phyloP scores from a whole-genome alignment of 352 stramenopile species.

The Phytophthora pini region DNA sequence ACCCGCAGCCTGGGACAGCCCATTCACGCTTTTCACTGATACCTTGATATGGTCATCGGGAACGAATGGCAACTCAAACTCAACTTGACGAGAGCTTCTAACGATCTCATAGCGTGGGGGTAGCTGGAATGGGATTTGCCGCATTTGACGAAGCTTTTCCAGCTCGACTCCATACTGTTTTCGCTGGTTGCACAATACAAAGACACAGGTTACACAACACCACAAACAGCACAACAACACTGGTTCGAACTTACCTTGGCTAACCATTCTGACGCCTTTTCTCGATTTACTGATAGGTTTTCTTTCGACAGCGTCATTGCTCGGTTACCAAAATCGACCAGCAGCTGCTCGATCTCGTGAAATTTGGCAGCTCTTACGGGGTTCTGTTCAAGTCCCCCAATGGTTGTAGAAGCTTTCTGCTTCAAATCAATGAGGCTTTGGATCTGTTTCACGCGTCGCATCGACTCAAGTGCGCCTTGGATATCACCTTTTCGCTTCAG shows the following conservation, averaged over 20 bases:
- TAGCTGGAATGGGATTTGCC: slow-evolving; percentile 53
- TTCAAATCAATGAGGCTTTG: slow-evolving; percentile 67
- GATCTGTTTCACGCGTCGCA: slow-evolving; percentile 79
- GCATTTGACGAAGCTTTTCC: slow-evolving; percentile 56
- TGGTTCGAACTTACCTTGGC: slow-evolving; percentile 44
- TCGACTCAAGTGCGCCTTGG: slow-evolving; percentile 62
- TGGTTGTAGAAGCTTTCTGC: slow-evolving; percentile 17
- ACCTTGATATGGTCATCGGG: slow-evolving; percentile 63
- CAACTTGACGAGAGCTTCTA: slow-evolving; percentile 42
- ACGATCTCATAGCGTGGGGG: slow-evolving; percentile 58
- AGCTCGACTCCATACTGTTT: slow-evolving; percentile 68
- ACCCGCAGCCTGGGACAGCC: slow-evolving; percentile 43
- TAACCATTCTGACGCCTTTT: slow-evolving; percentile 61
- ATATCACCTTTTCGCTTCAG: slow-evolving; percentile 68
- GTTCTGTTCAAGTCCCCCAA: slow-evolving; percentile 14
- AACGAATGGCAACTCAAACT: slow-evolving; percentile 54
- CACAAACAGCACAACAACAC: background rate
- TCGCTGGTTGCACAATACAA: slow-evolving; percentile 37
- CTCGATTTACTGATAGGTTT: slow-evolving; percentile 52
- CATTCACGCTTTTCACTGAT: slow-evolving; percentile 53
- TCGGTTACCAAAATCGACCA: slow-evolving; percentile 74
- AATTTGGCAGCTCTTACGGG: slow-evolving; percentile 40
- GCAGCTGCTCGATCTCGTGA: slow-evolving; percentile 62
- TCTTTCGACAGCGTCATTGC: slow-evolving; percentile 59
- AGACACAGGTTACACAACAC: slow-evolving; percentile 4